phyloP scores from a whole-genome alignment of 1,284 basidiomycete species.

The Leccinum pachyderme region DNA sequence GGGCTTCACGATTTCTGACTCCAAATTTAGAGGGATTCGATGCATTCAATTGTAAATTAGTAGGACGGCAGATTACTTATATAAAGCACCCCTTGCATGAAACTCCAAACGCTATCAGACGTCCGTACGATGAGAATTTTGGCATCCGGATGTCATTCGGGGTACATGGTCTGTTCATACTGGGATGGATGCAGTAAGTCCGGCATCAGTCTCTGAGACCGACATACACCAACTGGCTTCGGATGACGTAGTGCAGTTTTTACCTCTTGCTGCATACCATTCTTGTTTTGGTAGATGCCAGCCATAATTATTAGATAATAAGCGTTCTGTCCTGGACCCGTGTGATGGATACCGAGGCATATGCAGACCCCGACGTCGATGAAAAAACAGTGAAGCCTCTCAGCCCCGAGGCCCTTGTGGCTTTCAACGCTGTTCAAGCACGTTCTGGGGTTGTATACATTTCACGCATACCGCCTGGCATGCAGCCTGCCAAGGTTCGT shows the following conservation, averaged over 20 bases:
- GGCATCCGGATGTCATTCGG: not conserved
- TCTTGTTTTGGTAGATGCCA: no score
- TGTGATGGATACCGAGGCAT: conserved; percentile 58
- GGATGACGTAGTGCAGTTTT: no score
- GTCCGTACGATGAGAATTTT: not conserved
- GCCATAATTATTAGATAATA: no score
- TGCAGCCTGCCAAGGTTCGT: conserved; percentile 95
- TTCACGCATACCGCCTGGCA: conserved; percentile 96
- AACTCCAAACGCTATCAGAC: not conserved
- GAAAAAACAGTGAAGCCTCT: conserved; percentile 63
- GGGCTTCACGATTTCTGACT: conserved; percentile 9
- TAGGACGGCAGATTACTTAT: conserved; percentile 1
- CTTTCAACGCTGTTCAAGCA: conserved; percentile 67
- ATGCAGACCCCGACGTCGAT: conserved; percentile 45
- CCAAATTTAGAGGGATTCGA: not conserved
- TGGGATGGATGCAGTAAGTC: no score
- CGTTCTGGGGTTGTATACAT: conserved; percentile 90
- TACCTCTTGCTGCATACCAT: no score
- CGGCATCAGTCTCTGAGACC: no score
- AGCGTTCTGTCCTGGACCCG: no score
- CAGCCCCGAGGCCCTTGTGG: conserved; percentile 67
- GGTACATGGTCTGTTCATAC: no score
- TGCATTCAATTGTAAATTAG: not conserved
- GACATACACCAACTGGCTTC: no score
- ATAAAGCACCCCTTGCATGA: conserved; percentile 6